Base-by-base conservation (phyloP, 768 basidiomycete genomes). In the Mycena albidolilacea region DNA sequence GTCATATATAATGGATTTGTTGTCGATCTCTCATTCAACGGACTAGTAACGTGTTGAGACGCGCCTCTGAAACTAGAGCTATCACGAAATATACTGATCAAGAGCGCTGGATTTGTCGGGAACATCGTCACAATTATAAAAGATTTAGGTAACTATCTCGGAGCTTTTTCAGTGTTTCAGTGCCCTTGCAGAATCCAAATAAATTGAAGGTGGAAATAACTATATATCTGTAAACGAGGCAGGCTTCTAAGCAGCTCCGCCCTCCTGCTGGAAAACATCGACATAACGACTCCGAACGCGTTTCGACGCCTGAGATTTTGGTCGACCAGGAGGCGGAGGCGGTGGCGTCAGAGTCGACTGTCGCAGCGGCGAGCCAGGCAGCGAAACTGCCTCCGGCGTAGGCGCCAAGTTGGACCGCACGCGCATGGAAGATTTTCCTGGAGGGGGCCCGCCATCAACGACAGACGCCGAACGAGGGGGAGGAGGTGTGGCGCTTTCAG, bases 241-340 rank as follows among this genome's bases (percentile, higher is more conserved):
- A 12, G 38, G 21, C 62, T 63, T 77, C 64, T 76, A 71, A 35
- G 71, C 67, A 57, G 55, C 72, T 70, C 72, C 77, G 54, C 79
- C 77, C 41, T 78, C 82, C 77, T 92, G 88, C 75, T 93, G 91
- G 81, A 97, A 92, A n/a, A 97, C 93, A 79, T 97, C 95, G 3
- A 98, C 96, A 79, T 98, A 98, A 73, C 95, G 90, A 79, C 86
- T 94, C 67, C 95, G 90, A 67, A 94, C 83, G 72, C 93, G 92
- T 83, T 95, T 97, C 35, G 90, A 87, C 23, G 89, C 87, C 70
- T 88, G 89, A 17, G 91, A 92, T 72, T 86, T 88, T 35, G 88
- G 88, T 59, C 88, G 82, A 23, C 84, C 83, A 41, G 88, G 87
- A 61, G 88, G 89, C 37, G 90, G 88, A 35, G 89, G 87, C 37